These are phyloP conservation scores for Puccinellia tenuiflora DNA, from an alignment of 176 grass and related monocot species.

Conservation along the genomic window DNA sequence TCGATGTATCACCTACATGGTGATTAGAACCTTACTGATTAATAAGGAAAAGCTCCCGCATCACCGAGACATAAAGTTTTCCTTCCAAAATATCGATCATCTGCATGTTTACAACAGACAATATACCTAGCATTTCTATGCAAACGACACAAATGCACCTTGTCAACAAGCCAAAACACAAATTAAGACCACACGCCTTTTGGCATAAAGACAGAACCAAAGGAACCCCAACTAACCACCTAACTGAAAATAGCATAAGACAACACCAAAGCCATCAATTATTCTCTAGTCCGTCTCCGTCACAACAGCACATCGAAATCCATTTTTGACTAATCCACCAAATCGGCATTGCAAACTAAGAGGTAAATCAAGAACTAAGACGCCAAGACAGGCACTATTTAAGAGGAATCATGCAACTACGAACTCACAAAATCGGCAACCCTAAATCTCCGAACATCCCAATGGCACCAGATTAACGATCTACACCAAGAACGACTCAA, in stretches of 20 bases:
- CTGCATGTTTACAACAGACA: neutral
- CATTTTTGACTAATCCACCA: neutral
- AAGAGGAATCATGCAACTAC: neutral
- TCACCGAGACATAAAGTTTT: neutral
- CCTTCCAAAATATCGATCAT: conserved; percentile 7
- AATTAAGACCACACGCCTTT: neutral
- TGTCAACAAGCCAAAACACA: neutral
- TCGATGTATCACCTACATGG: neutral
- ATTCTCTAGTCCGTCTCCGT: neutral
- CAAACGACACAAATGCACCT: conserved; percentile 9
- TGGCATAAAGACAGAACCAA: conserved; percentile 7
- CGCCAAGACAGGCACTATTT: neutral
- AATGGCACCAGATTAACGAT: conserved; percentile 3
- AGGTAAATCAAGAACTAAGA: neutral
- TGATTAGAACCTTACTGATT: neutral
- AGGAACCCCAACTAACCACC: neutral
- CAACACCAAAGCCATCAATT: neutral
- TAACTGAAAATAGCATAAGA: neutral
- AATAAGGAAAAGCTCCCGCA: neutral
- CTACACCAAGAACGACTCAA: neutral
- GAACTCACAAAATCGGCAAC: neutral
- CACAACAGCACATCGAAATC: conserved; percentile 2
- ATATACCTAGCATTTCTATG: neutral
- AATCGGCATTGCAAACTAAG: neutral
- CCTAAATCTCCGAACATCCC: neutral